A percentile compares a stretch with the other conserved stretches of the same genome.
These are phyloP conservation scores for Poa pratensis DNA, from an alignment of 176 grass and related monocot species.

Conservation along the genomic window DNA sequence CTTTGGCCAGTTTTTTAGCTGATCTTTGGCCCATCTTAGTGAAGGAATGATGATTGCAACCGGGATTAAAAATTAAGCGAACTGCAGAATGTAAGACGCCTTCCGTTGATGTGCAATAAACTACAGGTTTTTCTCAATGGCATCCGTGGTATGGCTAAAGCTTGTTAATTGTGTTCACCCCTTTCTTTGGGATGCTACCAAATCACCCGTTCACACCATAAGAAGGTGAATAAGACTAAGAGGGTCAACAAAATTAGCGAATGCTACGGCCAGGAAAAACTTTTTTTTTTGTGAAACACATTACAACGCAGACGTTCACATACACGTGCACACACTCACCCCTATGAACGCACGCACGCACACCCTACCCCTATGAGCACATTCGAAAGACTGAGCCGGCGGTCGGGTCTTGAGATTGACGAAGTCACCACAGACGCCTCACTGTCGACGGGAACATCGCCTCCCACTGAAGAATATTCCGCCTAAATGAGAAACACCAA, in stretches of 20 bases:
- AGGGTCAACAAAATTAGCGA: background rate
- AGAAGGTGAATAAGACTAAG: conserved; percentile 9
- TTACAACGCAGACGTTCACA: too few species aligned
- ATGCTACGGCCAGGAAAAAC: too few species aligned
- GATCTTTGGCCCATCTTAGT: background rate
- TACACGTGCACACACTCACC: too few species aligned
- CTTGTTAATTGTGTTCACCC: background rate
- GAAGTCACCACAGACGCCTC: too few species aligned
- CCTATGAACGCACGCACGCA: too few species aligned
- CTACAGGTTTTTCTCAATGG: background rate
- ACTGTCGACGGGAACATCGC: too few species aligned
- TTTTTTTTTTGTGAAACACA: too few species aligned
- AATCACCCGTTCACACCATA: background rate
- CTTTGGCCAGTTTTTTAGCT: background rate
- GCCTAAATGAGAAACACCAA: too few species aligned
- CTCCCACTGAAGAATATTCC: too few species aligned
- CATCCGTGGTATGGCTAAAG: conserved; percentile 1
- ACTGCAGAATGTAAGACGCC: background rate
- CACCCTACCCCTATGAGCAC: too few species aligned
- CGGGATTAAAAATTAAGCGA: background rate
- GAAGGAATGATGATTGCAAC: background rate
- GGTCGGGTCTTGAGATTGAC: too few species aligned
- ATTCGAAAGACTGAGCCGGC: too few species aligned
- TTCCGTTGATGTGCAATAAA: background rate
- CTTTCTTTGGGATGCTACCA: background rate